A percentile compares a stretch with the other conserved stretches of the same genome.
Conservation (phyloP, 495 filamentous ascomycete species). For the Aspergillus hancockii region DNA sequence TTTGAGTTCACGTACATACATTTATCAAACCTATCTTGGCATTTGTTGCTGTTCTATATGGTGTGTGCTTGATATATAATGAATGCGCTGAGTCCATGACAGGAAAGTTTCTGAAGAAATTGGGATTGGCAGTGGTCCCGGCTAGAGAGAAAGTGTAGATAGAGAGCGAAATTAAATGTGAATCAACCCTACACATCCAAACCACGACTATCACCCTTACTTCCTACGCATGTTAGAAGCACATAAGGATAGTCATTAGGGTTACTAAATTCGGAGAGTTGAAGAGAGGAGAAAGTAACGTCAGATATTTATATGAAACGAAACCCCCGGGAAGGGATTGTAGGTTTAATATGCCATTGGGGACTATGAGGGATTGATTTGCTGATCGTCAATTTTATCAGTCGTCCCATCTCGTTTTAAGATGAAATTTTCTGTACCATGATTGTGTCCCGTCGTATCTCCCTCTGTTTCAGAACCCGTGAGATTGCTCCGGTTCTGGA, state of each 20-base stretch:
- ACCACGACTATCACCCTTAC: no score
- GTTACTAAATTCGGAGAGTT: slow-evolving; percentile 17
- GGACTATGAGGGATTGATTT: neutral
- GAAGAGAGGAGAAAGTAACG: slow-evolving; percentile 4
- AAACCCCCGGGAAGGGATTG: neutral
- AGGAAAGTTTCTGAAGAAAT: neutral
- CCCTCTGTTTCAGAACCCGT: no score
- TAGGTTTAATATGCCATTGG: neutral
- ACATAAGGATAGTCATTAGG: slow-evolving; percentile 24
- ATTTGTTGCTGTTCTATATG: neutral
- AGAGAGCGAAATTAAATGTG: neutral
- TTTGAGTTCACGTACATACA: neutral
- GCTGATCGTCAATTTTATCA: no score
- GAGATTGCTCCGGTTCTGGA: neutral
- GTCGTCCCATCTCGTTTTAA: no score
- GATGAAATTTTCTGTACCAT: no score
- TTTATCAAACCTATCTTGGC: neutral
- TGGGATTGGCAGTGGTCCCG: neutral
- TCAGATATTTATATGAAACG: slow-evolving; percentile 17
- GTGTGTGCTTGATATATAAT: neutral
- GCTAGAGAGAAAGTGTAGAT: neutral
- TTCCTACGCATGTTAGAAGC: no score
- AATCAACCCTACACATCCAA: neutral
- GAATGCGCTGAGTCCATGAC: neutral
- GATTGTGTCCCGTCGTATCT: no score